Conservation (phyloP, 345 rosid genomes). For the Diplotaxis tenuifolia region DNA sequence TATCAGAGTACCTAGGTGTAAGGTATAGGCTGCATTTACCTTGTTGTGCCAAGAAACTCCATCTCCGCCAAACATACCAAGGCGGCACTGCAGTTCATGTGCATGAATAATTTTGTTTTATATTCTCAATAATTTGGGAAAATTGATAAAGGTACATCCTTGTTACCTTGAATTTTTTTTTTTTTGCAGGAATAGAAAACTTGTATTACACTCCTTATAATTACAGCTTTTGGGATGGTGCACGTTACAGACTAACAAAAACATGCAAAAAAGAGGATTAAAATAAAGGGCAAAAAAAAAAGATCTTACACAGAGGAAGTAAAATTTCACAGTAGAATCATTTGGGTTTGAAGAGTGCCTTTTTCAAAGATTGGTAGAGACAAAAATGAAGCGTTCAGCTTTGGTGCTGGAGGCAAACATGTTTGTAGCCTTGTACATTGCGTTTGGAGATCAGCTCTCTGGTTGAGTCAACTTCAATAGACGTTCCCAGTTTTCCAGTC, state of each 20-base stretch:
- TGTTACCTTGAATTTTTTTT: constrained; percentile 6
- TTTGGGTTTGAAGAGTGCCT: not conserved
- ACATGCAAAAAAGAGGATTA: not conserved
- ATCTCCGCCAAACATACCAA: not conserved
- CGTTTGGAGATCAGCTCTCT: not conserved
- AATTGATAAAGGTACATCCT: not conserved
- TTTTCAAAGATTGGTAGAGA: too few species aligned
- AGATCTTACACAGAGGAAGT: constrained; percentile 1
- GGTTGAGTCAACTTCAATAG: too few species aligned
- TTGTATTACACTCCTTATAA: constrained; percentile 7
- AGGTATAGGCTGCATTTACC: not conserved
- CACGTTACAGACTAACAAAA: not conserved
- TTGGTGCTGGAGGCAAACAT: too few species aligned
- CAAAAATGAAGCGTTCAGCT: not conserved
- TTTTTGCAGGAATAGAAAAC: not conserved
- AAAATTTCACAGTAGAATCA: not conserved
- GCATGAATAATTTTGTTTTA: not conserved
- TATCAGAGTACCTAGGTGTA: too few species aligned
- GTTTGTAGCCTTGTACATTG: constrained; percentile 11
- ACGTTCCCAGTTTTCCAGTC: too few species aligned
- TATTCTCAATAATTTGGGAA: not conserved
- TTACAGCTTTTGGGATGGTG: not conserved
- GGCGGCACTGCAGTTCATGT: not conserved
- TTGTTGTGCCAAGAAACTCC: not conserved
- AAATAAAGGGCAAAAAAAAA: not conserved